Base-by-base conservation (phyloP, 768 basidiomycete species). In the Mycena galericulata region DNA sequence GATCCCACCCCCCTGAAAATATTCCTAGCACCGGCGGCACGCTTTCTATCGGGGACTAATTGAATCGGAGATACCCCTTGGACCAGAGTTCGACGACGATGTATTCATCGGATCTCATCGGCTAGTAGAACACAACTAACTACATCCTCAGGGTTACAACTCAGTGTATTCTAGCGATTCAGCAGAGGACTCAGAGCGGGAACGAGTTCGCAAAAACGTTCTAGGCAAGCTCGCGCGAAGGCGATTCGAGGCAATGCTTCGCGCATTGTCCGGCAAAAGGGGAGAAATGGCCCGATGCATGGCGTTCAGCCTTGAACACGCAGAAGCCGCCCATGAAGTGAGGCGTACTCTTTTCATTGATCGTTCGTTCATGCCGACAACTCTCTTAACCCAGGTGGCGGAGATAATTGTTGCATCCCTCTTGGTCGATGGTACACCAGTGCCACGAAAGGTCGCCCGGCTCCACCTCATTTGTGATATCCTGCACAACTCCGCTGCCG, bases 391-490 rank as follows among this genome's bases (percentile, higher is more conserved):
- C n/a, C 70, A 98, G 97, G 89, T 99, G 38, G 90, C 91, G 7
- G 96, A 98, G 71, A 89, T 97, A 72, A 94, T 99, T 72, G 89
- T 97, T 29, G 85, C 92, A 18, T 98, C 98, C 7, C 82, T 99
- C 11, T 85, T 94, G 27, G 90, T 99, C 22, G 95, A 96, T 71
- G 85, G 89, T n/a, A 99, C 98, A 1, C 90, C 98, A 1, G 95
- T 99, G n/a, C 98, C 98, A 61, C 91, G 97, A 73, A 99, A 99
- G 79, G 89, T 99, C 61, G 95, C 98, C 27, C 91, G 98, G 27
- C 86, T 99, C 29, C 92, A 98, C 81, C 86, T 99, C 65, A 95
- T 99, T 60, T 98, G 97, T 76, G 98, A 99, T 77, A 98, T 99
- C 70, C 85, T 99, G 47, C 97, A 98, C 79, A 99, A 99, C 78